Conservation (phyloP, 257 asterid genomes). For the Solanum sitiens region DNA sequence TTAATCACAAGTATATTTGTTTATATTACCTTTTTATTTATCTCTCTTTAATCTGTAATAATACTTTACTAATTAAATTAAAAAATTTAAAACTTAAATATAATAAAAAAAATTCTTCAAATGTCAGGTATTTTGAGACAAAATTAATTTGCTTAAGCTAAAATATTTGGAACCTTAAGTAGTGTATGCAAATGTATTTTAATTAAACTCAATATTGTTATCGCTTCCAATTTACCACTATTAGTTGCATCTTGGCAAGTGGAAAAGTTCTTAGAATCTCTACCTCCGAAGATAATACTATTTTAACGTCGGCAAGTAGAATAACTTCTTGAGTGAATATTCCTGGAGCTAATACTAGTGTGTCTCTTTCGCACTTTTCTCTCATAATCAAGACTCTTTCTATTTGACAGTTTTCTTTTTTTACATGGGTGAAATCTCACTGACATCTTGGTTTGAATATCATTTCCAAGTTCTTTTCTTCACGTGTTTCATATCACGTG, state of each 20-base stretch:
- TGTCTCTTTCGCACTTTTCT: constrained; percentile 43
- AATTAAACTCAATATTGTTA: too few relatives aligned
- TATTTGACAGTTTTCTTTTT: constrained; percentile 44
- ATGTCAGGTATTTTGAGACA: not conserved
- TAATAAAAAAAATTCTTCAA: too few relatives aligned
- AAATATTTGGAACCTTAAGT: not conserved
- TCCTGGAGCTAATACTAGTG: constrained; percentile 30
- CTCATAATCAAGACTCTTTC: constrained; percentile 26
- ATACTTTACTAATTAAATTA: too few relatives aligned
- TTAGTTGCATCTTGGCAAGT: constrained; percentile 5
- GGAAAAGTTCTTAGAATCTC: constrained; percentile 52
- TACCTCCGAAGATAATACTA: constrained; percentile 32
- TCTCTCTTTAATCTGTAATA: not conserved
- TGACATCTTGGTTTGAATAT: constrained; percentile 15
- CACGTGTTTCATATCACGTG: constrained; percentile 11
- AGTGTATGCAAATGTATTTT: not conserved
- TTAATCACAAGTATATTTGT: too few relatives aligned
- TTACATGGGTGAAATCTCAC: constrained; percentile 11
- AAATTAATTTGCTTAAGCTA: not conserved
- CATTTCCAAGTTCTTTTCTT: constrained; percentile 30
- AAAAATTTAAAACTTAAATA: too few relatives aligned
- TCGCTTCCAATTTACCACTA: constrained; percentile 12
- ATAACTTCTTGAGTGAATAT: constrained; percentile 51
- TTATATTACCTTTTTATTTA: too few relatives aligned
- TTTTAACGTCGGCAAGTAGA: constrained; percentile 17